Percentiles rank a stretch among this genome's conserved stretches.
Evolutionary conservation across 352 stramenopile genomes (phyloP).

Genomic region (Phytophthora sp.): DNA sequence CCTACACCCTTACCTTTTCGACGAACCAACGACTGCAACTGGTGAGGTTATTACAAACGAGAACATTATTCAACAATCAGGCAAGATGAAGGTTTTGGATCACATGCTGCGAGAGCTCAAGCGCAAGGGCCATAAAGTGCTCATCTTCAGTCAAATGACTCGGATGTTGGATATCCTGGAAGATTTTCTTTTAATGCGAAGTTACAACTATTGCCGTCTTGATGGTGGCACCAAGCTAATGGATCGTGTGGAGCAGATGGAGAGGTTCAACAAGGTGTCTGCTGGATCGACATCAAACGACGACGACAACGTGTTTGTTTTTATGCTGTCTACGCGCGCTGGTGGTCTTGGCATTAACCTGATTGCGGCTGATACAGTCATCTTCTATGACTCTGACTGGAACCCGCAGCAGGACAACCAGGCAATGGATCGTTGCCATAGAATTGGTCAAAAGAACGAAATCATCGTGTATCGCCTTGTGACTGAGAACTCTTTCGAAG

Average conservation of each 20-base stretch:
- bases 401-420: constrained; percentile 98
- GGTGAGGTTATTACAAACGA: constrained; percentile 82
- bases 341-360: constrained; percentile 98
- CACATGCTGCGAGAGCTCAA: constrained; percentile 96
- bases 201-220: constrained; percentile 96
- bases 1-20: constrained; percentile 91
- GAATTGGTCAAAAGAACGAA: constrained; percentile 91
- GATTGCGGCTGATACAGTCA: constrained; percentile 96
- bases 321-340: constrained; percentile 89
- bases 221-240: constrained; percentile 95
- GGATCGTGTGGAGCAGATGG: constrained; percentile 95
- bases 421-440: constrained; percentile 90
- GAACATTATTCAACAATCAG: constrained; percentile 92
- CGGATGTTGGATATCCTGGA: constrained; percentile 99
- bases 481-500: constrained; percentile 94
- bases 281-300: constrained; percentile 30
- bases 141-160: constrained; percentile 99
- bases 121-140: constrained; percentile 95
- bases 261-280: constrained; percentile 94
- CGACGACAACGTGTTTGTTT: constrained; percentile 77
- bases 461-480: constrained; percentile 94
- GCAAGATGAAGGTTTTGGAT: constrained; percentile 99
- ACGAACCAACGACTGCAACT: constrained; percentile 66
- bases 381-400: constrained; percentile 99
- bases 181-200: constrained; percentile 91